phyloP scores from a whole-genome alignment of 176 grass and related monocot species.

The Dactylis glomerata region DNA sequence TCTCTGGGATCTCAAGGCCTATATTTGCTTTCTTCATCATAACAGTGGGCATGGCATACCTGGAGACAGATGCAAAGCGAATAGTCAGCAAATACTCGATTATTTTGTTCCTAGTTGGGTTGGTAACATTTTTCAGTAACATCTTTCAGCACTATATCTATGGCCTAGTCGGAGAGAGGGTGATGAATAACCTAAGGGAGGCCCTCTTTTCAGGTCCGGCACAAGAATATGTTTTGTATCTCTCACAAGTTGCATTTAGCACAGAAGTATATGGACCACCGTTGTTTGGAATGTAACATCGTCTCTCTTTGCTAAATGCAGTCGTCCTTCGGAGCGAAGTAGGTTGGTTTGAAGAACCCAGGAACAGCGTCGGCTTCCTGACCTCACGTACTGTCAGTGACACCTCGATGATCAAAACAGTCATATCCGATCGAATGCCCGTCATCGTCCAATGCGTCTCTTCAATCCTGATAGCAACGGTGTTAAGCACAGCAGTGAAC shows the following conservation, averaged over 20 bases:
- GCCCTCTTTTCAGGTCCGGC: constrained; percentile 61
- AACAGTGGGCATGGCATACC: constrained; percentile 59
- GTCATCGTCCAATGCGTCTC: constrained; percentile 61
- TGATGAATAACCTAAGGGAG: constrained; percentile 51
- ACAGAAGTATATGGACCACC: not conserved
- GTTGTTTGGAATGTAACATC: not conserved
- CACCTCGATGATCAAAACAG: constrained; percentile 52
- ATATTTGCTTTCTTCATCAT: constrained; percentile 65
- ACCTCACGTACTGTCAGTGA: constrained; percentile 43
- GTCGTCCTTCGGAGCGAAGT: constrained; percentile 54
- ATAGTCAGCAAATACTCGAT: constrained; percentile 43
- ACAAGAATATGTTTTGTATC: not conserved
- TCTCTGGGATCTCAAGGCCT: constrained; percentile 66
- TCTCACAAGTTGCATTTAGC: not conserved
- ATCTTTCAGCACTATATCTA: constrained; percentile 65
- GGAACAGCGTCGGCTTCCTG: constrained; percentile 49
- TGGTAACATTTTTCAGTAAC: constrained; percentile 46
- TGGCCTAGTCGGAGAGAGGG: constrained; percentile 46
- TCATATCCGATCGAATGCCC: constrained; percentile 58
- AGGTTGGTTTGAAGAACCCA: constrained; percentile 55
- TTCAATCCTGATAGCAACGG: constrained; percentile 60
- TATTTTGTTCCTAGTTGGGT: constrained; percentile 42
- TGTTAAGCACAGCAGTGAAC: constrained; percentile 39
- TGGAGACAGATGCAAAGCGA: constrained; percentile 31
- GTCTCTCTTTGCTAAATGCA: constrained; percentile 30